These are phyloP conservation scores for Panus rudis DNA, from an alignment of 768 basidiomycete species.

Conservation along the genomic window DNA sequence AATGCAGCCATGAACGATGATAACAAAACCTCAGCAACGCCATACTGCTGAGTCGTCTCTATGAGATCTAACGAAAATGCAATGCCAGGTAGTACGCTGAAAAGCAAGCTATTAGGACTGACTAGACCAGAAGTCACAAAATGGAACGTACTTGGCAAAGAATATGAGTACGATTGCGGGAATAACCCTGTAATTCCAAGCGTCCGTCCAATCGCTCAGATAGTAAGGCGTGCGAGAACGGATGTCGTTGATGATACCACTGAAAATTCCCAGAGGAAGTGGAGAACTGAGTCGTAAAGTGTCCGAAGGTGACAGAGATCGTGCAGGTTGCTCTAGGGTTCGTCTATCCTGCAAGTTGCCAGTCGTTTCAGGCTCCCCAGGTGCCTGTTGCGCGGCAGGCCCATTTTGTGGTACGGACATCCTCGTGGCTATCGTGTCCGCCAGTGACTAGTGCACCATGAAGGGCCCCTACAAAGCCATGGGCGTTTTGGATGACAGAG, in stretches of 20 bases:
- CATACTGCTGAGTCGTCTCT: slow-evolving; percentile 85
- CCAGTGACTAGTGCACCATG: no score
- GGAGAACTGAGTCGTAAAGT: slow-evolving; percentile 8
- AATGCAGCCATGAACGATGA: slow-evolving; percentile 88
- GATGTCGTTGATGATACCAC: slow-evolving; percentile 73
- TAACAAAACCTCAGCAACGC: slow-evolving; percentile 78
- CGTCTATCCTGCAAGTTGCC: no score
- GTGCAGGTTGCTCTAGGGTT: not conserved
- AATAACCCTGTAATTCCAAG: slow-evolving; percentile 85
- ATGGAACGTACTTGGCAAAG: slow-evolving; percentile 63
- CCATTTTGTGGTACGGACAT: no score
- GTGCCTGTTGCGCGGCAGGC: no score
- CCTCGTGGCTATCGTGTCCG: no score
- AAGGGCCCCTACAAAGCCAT: no score
- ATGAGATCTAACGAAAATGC: slow-evolving; percentile 91
- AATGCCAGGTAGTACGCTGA: slow-evolving; percentile 79
- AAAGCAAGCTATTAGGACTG: not conserved
- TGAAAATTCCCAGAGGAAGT: no score
- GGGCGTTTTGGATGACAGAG: no score
- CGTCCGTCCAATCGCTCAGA: slow-evolving; percentile 81
- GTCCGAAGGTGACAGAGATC: slow-evolving; percentile 8
- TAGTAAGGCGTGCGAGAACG: slow-evolving; percentile 73
- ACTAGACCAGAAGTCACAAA: not conserved
- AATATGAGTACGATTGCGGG: slow-evolving; percentile 84
- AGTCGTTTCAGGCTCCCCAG: no score